Evolutionary conservation across 2,329 filamentous ascomycete genomes (phyloP).

Genomic region (Fusarium temperatum): DNA sequence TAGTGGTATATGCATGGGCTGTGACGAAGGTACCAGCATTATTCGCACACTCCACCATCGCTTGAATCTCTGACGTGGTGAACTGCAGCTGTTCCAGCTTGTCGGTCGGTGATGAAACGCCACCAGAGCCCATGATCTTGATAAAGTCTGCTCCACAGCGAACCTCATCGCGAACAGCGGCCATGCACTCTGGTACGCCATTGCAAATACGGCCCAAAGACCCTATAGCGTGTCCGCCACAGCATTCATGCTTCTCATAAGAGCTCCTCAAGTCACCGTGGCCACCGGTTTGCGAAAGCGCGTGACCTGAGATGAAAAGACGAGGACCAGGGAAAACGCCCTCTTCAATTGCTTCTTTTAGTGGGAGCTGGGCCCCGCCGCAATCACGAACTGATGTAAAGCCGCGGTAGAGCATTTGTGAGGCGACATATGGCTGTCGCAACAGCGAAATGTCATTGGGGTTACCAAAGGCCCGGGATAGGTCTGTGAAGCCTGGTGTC

Average conservation of each 20-base stretch:
- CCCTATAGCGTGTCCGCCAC: slow-evolving; percentile 48
- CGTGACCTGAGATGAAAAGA: slow-evolving; percentile 63
- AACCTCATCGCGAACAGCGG: not conserved
- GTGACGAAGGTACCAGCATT: not conserved
- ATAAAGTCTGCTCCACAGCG: not conserved
- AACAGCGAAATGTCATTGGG: slow-evolving; percentile 50
- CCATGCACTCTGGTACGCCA: not conserved
- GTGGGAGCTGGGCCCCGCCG: slow-evolving; percentile 53
- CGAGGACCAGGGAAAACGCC: slow-evolving; percentile 61
- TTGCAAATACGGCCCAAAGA: slow-evolving; percentile 47
- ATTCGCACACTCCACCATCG: not conserved
- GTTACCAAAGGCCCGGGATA: slow-evolving; percentile 41
- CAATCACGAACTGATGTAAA: not conserved
- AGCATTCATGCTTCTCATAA: slow-evolving; percentile 53
- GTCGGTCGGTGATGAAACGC: not conserved
- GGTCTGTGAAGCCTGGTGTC: slow-evolving; percentile 41
- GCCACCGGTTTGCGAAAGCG: slow-evolving; percentile 65
- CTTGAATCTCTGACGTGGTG: not conserved
- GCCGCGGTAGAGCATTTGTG: not conserved
- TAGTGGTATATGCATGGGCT: slow-evolving; percentile 37
- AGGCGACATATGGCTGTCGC: slow-evolving; percentile 50
- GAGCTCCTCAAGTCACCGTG: slow-evolving; percentile 60
- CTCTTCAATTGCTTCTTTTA: slow-evolving; percentile 65
- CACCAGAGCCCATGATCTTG: not conserved
- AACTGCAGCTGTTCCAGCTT: not conserved